Evolutionary conservation across 768 basidiomycete genomes (phyloP).

Genomic region (Rhodosporidiobolus sp.): DNA sequence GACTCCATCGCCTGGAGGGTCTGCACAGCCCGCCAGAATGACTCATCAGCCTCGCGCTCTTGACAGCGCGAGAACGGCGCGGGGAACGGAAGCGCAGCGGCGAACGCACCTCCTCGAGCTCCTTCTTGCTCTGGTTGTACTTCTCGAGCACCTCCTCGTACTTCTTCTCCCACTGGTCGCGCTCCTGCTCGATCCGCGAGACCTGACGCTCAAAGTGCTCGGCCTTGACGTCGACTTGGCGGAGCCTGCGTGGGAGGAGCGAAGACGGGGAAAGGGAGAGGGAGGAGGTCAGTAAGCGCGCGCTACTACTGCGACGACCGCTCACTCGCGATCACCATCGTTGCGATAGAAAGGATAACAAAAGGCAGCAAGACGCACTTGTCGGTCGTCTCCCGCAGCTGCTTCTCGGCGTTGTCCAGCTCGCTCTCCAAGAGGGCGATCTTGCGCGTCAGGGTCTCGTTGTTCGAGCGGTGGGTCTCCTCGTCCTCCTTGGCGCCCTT

Average conservation of each 20-base stretch:
- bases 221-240: constrained; percentile 96
- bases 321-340: too few relatives aligned
- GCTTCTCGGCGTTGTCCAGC: constrained; percentile 91
- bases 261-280: neutral
- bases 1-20: constrained; percentile 36
- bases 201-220: constrained; percentile 97
- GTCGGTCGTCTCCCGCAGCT: constrained; percentile 90
- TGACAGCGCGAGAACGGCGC: neutral
- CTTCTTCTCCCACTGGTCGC: constrained; percentile 91
- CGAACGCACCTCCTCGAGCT: constrained; percentile 69
- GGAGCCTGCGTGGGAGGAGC: constrained; percentile 60
- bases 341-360: neutral
- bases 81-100: neutral
- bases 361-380: constrained; percentile 62
- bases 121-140: constrained; percentile 68
- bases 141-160: constrained; percentile 77
- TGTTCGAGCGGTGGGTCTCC: constrained; percentile 66
- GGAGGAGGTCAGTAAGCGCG: neutral
- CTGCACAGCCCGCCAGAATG: constrained; percentile 4
- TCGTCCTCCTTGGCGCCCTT: constrained; percentile 67
- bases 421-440: constrained; percentile 66
- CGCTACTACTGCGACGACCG: too few relatives aligned
- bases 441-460: constrained; percentile 74
- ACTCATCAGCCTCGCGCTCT: too few relatives aligned
- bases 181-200: constrained; percentile 77